A percentile compares a stretch with the other conserved stretches of the same genome.
phyloP scores from a whole-genome alignment of 225 moss, liverwort and hornwort species.

The Polytrichum commune region DNA sequence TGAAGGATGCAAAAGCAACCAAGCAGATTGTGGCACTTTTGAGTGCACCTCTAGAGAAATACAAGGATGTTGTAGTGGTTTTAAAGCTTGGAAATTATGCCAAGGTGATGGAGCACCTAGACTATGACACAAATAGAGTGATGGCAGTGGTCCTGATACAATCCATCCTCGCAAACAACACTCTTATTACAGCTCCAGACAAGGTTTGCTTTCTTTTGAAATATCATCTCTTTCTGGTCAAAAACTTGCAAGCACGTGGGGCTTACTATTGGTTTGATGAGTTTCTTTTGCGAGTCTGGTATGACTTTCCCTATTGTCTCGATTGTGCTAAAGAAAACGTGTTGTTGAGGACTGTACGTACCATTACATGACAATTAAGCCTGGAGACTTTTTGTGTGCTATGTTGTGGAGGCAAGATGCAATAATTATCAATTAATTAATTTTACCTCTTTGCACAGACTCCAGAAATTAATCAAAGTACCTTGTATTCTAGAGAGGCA shows the following conservation, averaged over 20 bases:
- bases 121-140: slow-evolving; percentile 98
- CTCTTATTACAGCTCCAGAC: slow-evolving; percentile 80
- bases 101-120: slow-evolving; percentile 95
- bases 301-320: too few relatives aligned
- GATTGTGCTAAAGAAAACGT: too few relatives aligned
- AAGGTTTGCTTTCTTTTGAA: slow-evolving; percentile 53
- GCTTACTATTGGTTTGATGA: too few relatives aligned
- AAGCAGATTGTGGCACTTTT: slow-evolving; percentile 63
- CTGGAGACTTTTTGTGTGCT: too few relatives aligned
- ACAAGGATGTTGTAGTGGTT: slow-evolving; percentile 53
- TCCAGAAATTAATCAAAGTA: too few relatives aligned
- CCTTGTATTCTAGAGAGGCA: background rate
- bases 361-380: too few relatives aligned
- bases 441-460: too few relatives aligned
- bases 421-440: too few relatives aligned
- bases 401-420: too few relatives aligned
- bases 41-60: slow-evolving; percentile 60
- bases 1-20: slow-evolving; percentile 64
- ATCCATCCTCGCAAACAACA: slow-evolving; percentile 80
- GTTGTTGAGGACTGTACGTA: too few relatives aligned
- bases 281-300: too few relatives aligned
- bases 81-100: slow-evolving; percentile 51
- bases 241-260: background rate
- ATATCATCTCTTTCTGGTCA: background rate
- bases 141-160: slow-evolving; percentile 99